Base-by-base conservation (phyloP, 306 rosid genomes). In the Prunus armeniaca region DNA sequence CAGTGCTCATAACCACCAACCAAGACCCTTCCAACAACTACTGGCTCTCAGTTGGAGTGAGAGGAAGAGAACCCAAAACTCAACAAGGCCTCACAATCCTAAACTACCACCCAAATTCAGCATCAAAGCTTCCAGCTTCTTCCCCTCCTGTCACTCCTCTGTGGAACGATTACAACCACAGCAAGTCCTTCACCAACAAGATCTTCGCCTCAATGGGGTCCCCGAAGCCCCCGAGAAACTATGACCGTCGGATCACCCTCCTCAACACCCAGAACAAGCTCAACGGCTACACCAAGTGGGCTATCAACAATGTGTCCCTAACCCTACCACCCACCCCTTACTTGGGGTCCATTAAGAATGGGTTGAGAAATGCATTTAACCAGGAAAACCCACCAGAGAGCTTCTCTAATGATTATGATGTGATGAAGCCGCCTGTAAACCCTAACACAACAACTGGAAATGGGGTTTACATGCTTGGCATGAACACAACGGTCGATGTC, bases 241-340 rank as follows among this genome's bases (percentile, higher is more conserved):
- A 65, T 28, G 11, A 86, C 77, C 89, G 90, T 10, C 83, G 76
- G 12, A 28, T 93, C 75, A 8, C 64, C 76, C 93, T 93, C 54
- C 97, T 93, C 85, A 93, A 89, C 83, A 91, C 98, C 1, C 97
- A 93, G 65, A 93, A 91, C 78, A 62, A 0, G 3, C 8, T 91
- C 28, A n/a, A 88, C 27, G 92, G 97, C 8, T 76, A 52, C 72
- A 75, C 67, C 52, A 90, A 87, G 47, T 92, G 97, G 96, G 81
- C 93, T 18, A 84, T 90, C 20, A 92, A 92, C 82, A 87, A 88
- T 47, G 75, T 91, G 27, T 91, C 98, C 6, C 46, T 94, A 17
- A 1, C 82, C 20, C 77, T 94, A 9, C 94, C 98, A 0, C 0
- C 89, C 5, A 91, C 97, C 2, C 97, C 96, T 9, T 91, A 88